Conservation (phyloP, 306 rosid genomes). For the Alnus glutinosa region DNA sequence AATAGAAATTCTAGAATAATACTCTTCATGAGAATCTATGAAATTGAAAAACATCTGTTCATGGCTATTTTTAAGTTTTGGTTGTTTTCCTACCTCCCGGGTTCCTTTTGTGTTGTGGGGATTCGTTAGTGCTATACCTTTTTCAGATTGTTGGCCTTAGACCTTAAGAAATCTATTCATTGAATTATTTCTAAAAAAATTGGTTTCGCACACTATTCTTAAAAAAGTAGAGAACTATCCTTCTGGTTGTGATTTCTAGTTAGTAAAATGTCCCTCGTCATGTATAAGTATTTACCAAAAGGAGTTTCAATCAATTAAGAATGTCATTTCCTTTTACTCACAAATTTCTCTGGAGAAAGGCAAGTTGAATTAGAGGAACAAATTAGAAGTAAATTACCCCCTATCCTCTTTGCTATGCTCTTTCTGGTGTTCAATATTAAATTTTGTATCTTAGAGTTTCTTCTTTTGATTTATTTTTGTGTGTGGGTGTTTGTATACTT, state of each 20-base stretch:
- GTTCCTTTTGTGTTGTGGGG: not conserved
- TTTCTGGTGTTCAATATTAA: not conserved
- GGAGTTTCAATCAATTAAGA: too few species aligned
- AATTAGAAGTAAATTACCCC: too few species aligned
- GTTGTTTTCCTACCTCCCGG: not conserved
- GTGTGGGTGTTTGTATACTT: too few species aligned
- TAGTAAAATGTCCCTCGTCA: too few species aligned
- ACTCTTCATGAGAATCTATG: not conserved
- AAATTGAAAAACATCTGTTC: not conserved
- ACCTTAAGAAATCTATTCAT: not conserved
- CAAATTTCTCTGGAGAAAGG: too few species aligned
- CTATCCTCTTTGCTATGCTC: too few species aligned
- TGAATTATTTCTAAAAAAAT: not conserved
- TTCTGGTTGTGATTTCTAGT: too few species aligned
- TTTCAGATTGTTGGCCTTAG: not conserved
- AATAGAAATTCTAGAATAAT: not conserved
- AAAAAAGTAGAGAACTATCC: too few species aligned
- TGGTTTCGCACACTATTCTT: too few species aligned
- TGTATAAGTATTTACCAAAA: too few species aligned
- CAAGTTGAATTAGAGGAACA: too few species aligned
- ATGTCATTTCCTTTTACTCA: too few species aligned
- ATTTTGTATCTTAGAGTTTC: not conserved
- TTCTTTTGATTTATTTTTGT: not conserved
- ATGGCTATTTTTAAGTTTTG: not conserved
- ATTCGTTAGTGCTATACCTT: not conserved